These are phyloP conservation scores for Viola odorata DNA, from an alignment of 345 rosid genomes.

Conservation along the genomic window DNA sequence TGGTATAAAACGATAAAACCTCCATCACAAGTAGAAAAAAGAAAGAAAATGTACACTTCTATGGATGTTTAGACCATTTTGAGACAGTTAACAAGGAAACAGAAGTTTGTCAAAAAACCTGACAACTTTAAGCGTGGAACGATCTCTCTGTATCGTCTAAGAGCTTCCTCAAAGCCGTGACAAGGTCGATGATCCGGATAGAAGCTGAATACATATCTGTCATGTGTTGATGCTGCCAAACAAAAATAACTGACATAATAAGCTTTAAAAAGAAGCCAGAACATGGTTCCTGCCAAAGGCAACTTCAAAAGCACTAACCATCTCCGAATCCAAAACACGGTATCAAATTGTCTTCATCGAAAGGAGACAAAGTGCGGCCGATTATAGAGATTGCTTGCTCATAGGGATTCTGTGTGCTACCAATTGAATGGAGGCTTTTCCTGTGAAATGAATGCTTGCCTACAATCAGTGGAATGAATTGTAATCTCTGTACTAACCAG, in stretches of 20 bases:
- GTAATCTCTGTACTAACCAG: background rate
- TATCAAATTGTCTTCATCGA: conserved; percentile 90
- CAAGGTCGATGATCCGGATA: conserved; percentile 57
- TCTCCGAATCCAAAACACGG: conserved; percentile 99
- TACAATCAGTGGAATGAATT: conserved; percentile 21
- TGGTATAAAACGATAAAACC: background rate
- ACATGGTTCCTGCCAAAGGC: conserved; percentile 8
- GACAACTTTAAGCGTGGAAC: conserved; percentile 67
- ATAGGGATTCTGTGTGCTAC: conserved; percentile 65
- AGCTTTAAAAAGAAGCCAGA: conserved; percentile 3
- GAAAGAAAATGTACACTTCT: background rate
- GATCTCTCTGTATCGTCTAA: conserved; percentile 68
- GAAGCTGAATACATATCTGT: conserved; percentile 71
- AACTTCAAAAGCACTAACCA: conserved; percentile 39
- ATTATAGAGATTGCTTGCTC: conserved; percentile 94
- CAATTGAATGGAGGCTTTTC: conserved; percentile 73
- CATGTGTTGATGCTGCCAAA: conserved; percentile 69
- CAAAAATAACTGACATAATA: conserved; percentile 14
- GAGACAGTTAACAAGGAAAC: conserved; percentile 7
- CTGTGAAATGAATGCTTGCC: conserved; percentile 73
- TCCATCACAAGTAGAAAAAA: background rate
- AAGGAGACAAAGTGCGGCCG: conserved; percentile 76
- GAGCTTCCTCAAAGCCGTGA: conserved; percentile 69
- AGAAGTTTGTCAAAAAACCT: conserved; percentile 36
- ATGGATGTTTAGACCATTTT: background rate